Percentiles rank a stretch among this genome's conserved stretches.
Evolutionary conservation across 129 eudicot species (phyloP).

Genomic region (Helianthus tuberosus): DNA sequence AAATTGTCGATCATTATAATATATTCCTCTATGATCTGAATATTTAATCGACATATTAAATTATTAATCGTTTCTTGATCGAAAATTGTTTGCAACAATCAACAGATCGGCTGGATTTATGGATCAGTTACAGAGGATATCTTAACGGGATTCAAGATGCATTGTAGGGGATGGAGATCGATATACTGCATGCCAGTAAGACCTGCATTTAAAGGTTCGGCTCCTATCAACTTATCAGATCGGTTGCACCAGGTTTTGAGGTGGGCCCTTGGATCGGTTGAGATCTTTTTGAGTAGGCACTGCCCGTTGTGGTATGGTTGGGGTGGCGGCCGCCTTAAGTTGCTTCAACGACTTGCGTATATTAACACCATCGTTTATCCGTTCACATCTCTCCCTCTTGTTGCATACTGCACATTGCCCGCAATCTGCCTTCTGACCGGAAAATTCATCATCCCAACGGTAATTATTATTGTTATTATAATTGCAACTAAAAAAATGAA

Average conservation of each 20-base stretch:
- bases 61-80: background rate
- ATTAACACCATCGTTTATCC: slow-evolving; percentile 98
- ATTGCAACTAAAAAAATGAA: background rate
- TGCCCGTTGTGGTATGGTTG: slow-evolving; percentile 99
- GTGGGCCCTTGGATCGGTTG: slow-evolving; percentile 99
- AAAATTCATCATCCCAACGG: slow-evolving; percentile 97
- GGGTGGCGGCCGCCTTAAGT: slow-evolving; percentile 96
- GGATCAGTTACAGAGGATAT: slow-evolving; percentile 99
- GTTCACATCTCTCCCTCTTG: slow-evolving; percentile 91
- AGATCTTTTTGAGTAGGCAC: slow-evolving; percentile 95
- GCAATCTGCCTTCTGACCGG: slow-evolving; percentile 98
- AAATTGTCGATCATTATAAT: background rate
- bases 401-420: slow-evolving; percentile 89
- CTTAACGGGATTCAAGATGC: slow-evolving; percentile 98
- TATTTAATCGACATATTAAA: background rate
- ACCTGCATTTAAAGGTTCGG: slow-evolving; percentile 99
- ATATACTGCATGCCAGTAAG: slow-evolving; percentile 95
- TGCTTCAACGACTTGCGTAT: slow-evolving; percentile 96
- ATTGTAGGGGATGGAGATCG: slow-evolving; percentile 99
- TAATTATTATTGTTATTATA: slow-evolving; percentile 21
- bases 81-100: slow-evolving; percentile 12
- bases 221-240: slow-evolving; percentile 97
- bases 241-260: slow-evolving; percentile 96
- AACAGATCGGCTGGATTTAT: slow-evolving; percentile 98
- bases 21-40: background rate